These are phyloP conservation scores for Ceriops zippeliana DNA, from an alignment of 345 rosid species.

Conservation along the genomic window DNA sequence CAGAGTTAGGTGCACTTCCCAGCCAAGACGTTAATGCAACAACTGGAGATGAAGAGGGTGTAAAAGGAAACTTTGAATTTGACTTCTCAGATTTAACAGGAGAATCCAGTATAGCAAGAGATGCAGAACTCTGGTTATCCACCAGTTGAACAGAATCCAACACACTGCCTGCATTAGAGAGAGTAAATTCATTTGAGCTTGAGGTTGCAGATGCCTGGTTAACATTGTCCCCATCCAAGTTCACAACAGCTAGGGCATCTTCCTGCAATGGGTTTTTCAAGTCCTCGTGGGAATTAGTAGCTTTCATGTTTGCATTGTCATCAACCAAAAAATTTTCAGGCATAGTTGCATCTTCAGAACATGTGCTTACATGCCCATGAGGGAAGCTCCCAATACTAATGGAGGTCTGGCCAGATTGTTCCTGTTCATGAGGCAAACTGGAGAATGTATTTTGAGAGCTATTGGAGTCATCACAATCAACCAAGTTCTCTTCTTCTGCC, in stretches of 20 bases:
- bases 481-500: constrained; percentile 72
- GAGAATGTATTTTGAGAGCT: constrained; percentile 81
- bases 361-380: constrained; percentile 74
- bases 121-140: constrained; percentile 65
- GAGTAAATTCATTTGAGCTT: constrained; percentile 47
- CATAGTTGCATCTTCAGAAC: constrained; percentile 67
- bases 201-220: constrained; percentile 52
- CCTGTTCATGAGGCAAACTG: constrained; percentile 82
- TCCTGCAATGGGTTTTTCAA: constrained; percentile 41
- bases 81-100: constrained; percentile 84
- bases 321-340: constrained; percentile 39
- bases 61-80: constrained; percentile 47
- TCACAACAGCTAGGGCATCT: constrained; percentile 46
- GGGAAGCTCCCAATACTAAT: constrained; percentile 88
- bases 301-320: constrained; percentile 47
- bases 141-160: constrained; percentile 40
- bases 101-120: constrained; percentile 58
- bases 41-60: constrained; percentile 64
- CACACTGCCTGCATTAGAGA: constrained; percentile 36
- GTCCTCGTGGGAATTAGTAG: constrained; percentile 42
- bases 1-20: constrained; percentile 51
- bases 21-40: constrained; percentile 84
- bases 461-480: constrained; percentile 65
- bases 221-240: constrained; percentile 40
- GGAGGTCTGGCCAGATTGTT: constrained; percentile 76